These are phyloP conservation scores for Pichia paraexigua DNA, from an alignment of 805 yeast genomes.

Conservation along the genomic window DNA sequence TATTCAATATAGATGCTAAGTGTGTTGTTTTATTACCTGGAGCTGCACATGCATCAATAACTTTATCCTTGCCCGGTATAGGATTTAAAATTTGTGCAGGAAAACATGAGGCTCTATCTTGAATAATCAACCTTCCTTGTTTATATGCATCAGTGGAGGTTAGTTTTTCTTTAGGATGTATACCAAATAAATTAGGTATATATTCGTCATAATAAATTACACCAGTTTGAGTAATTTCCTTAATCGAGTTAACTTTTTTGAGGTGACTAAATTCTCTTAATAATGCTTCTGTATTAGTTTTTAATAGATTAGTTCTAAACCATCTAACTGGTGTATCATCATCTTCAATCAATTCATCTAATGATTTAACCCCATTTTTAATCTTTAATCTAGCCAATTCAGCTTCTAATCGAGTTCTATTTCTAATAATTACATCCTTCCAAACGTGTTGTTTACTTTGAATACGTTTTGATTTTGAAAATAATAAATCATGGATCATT, in stretches of 20 bases:
- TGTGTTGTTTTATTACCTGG: slow-evolving; percentile 98
- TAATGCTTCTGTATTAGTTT: slow-evolving; percentile 34
- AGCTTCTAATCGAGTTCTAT: slow-evolving; percentile 74
- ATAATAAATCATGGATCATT: slow-evolving; percentile 72
- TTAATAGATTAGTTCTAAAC: slow-evolving; percentile 67
- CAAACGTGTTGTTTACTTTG: slow-evolving; percentile 85
- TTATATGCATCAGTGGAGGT: slow-evolving; percentile 62
- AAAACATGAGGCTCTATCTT: slow-evolving; percentile 94
- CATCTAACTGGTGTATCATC: slow-evolving; percentile 72
- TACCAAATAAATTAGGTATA: slow-evolving; percentile 73
- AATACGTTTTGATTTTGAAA: slow-evolving; percentile 70
- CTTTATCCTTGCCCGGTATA: slow-evolving; percentile 40
- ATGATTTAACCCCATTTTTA: slow-evolving; percentile 53
- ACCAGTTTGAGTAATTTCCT: slow-evolving; percentile 37
- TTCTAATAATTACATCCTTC: slow-evolving; percentile 70
- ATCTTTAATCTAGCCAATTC: slow-evolving; percentile 74
- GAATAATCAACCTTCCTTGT: slow-evolving; percentile 76
- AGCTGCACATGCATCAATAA: slow-evolving; percentile 94
- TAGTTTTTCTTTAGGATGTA: slow-evolving; percentile 67
- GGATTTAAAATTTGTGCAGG: slow-evolving; percentile 82
- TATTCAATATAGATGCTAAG: slow-evolving; percentile 55
- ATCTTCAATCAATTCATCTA: slow-evolving; percentile 45
- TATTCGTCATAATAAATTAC: slow-evolving; percentile 63
- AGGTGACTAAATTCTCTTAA: slow-evolving; percentile 37
- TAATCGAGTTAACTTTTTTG: slow-evolving; percentile 37